Percentiles rank a stretch among this genome's conserved stretches.
phyloP scores from a whole-genome alignment of 2,329 filamentous ascomycete genomes.

The Paecilomyces dactylethromorphus region DNA sequence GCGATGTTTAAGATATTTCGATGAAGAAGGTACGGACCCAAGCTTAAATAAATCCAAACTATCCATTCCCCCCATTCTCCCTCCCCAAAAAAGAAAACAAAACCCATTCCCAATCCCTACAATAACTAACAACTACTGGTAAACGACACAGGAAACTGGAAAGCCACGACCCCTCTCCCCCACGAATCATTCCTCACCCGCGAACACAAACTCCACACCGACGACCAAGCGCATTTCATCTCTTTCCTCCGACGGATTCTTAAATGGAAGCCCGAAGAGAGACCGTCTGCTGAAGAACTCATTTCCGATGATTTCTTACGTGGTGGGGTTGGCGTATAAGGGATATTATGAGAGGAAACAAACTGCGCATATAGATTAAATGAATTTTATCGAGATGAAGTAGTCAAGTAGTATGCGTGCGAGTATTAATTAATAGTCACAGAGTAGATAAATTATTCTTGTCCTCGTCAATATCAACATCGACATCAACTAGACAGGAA shows the following conservation, averaged over 20 bases:
- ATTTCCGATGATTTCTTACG: conserved; percentile 12
- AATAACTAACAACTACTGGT: too few relatives aligned
- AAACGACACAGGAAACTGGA: conserved; percentile 19
- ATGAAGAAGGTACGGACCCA: conserved; percentile 20
- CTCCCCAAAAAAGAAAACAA: not conserved
- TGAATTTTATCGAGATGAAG: too few relatives aligned
- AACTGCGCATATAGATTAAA: too few relatives aligned
- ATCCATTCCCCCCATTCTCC: not conserved
- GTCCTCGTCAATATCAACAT: too few relatives aligned
- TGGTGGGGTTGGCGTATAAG: not conserved
- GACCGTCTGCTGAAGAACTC: conserved; percentile 21
- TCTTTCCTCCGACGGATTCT: conserved; percentile 24
- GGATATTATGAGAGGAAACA: not conserved
- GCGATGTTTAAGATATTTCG: conserved; percentile 26
- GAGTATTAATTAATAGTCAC: too few relatives aligned
- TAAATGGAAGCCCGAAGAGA: conserved; percentile 24
- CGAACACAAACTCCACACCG: conserved; percentile 16
- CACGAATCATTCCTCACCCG: conserved; percentile 16
- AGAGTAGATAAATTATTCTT: too few relatives aligned
- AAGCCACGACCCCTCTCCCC: conserved; percentile 13
- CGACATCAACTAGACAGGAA: too few relatives aligned
- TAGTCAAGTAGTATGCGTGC: too few relatives aligned
- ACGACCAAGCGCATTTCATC: conserved; percentile 21
- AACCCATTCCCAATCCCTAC: not conserved
- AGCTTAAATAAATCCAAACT: not conserved